Base-by-base conservation (phyloP, 371 early-diverging fungal species). In the Massospora cicadina region DNA sequence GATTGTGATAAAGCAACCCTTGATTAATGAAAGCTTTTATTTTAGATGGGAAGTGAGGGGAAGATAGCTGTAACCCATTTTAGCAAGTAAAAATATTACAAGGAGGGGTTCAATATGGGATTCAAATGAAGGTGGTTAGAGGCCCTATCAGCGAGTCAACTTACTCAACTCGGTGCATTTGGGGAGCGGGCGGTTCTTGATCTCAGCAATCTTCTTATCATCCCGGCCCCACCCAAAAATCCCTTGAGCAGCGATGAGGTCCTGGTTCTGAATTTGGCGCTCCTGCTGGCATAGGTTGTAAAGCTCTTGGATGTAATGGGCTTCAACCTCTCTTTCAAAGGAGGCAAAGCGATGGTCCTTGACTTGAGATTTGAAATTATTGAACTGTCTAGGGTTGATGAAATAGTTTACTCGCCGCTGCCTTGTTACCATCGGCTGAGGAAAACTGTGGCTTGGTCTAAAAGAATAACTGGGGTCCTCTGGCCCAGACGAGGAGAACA, bases 401-500 rank as follows among this genome's bases (percentile, higher is more conserved):
- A 21, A 62, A 33, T 62, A 62, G n/a, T 17, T 62, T 2, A 62
- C 26, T 12, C 30, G 23, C 12, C 33, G 17, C 21, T 31, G 21
- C n/a, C 43, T 31, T n/a, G 62, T 62, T n/a, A 7, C 21, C 31
- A 43, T 25, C 2, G 33, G 26, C 12, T 24, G 31, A 27, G 28
- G 10, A 62, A 10, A 30, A 17, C 30, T 2, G 12, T 2, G 10
- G 2, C 43, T n/a, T 10, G 7, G 2, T 2, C 1, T 2, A 26
- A 29, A 62, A n/a, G 62, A 23, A n/a, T 33, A 62, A 54, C 26
- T 17, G 25, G 62, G 62, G 13, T 62, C 62, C 23, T 26, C n/a
- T 21, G 43, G n/a, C 23, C n/a, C n/a, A 60, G 60, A 12, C 2
- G 72, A 29, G 1, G 73, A 69, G 33, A 81, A 65, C 30, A 82